Percentiles rank a stretch among this genome's conserved stretches.
phyloP scores from a whole-genome alignment of 768 basidiomycete species.

The Tricholoma sp. region DNA sequence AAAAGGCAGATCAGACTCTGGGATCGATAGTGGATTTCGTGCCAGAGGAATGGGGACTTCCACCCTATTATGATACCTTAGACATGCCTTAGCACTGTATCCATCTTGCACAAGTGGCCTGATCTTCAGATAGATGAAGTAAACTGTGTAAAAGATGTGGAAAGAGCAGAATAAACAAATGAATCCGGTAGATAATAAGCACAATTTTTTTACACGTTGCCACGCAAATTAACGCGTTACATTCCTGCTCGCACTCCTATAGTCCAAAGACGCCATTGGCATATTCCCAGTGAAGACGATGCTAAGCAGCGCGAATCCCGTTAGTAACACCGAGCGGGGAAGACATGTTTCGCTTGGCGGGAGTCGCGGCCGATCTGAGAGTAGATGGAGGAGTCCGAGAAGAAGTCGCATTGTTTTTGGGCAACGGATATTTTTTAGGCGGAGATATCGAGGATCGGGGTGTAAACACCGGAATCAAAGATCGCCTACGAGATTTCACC shows the following conservation, averaged over 20 bases:
- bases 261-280: neutral
- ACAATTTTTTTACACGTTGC: neutral
- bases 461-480: neutral
- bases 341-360: neutral
- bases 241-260: neutral
- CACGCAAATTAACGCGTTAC: neutral
- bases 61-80: constrained; percentile 43
- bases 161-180: neutral
- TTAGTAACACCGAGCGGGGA: neutral
- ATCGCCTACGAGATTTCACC: neutral
- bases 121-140: neutral
- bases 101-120: neutral
- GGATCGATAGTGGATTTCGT: constrained; percentile 63
- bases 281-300: neutral
- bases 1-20: constrained; percentile 55
- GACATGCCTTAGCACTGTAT: neutral
- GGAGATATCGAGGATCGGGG: neutral
- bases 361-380: neutral
- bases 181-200: neutral
- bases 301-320: neutral
- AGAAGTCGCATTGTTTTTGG: neutral
- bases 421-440: neutral
- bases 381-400: neutral
- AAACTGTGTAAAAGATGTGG: neutral
- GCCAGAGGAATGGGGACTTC: constrained; percentile 83